Base-by-base conservation (phyloP, 2,329 filamentous ascomycete genomes). In the Monilinia polystroma region DNA sequence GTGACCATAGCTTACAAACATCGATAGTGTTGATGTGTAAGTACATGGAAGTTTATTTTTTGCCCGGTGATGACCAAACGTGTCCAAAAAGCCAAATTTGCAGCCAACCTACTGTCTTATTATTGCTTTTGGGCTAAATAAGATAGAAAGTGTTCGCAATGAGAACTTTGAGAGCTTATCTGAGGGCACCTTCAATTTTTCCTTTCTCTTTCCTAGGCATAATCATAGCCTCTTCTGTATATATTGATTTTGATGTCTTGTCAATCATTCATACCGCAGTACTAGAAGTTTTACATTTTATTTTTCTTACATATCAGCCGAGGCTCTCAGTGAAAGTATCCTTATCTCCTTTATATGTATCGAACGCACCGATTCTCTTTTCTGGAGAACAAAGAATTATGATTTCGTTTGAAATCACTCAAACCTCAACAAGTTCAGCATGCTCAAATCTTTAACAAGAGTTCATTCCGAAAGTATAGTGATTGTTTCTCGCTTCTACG, bases 91-190 rank as follows among this genome's bases (percentile, higher is more conserved):
- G 75, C 76, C 75, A 77, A 77, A 77, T 71, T 75, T 77, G 75
- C 72, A 77, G 73, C 73, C 74, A 77, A 72, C 75, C 75, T 75
- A 68, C 73, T 67, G 58, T 54, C 62, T 60, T 63, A 59, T 68
- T 56, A 32, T 70, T 63, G 68, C 69, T 67, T 66, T 56, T 67
- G 58, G 51, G 56, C 66, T 59, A 60, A 65, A 67, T 63, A 59
- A 62, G 70, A 62, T 60, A 67, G 73, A 60, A 72, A 75, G 75
- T 69, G 76, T 77, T 77, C 66, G 72, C 75, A 63, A 76, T 77
- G 76, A 77, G 73, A 76, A 77, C 76, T 74, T 47, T 76, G 76
- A 77, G 76, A 77, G 76, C 76, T 77, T 68, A 77, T 77, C 76
- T 77, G 76, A 77, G 76, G 76, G 75, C 71, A 71, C 60, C 54